Base-by-base conservation (phyloP, 345 rosid genomes). In the Citrus maxima region DNA sequence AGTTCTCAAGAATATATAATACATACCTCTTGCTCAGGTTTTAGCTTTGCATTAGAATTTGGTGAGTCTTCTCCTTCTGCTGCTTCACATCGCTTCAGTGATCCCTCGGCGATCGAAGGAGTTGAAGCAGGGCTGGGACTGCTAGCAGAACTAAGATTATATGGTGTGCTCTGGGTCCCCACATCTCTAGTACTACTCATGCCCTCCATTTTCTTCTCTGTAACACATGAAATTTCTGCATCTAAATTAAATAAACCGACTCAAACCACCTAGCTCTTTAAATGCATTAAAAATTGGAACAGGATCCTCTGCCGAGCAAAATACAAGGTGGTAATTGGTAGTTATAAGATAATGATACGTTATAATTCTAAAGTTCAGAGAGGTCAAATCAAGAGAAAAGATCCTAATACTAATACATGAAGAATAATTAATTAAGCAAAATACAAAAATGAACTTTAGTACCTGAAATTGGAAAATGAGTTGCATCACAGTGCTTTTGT, bases 151-250 rank as follows among this genome's bases (percentile, higher is more conserved):
- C 90, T 88, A 76, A 82, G 80, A 25, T 87, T 89, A 46, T 83
- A 85, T 18, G 88, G 86, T 68, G 90, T 88, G 86, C 95, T 97
- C 80, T 97, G 99, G 67, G 91, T 91, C 37, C 98, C 98, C 60
- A 91, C 92, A 89, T 94, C 98, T 82, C 90, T 82, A 40, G 92
- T 64, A 64, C 12, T 90, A 32, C 12, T 93, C 75, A 37, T 66
- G 64, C 87, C 83, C 84, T 71, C 88, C 55, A 55, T 84, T 83
- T 86, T 94, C 85, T 84, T 86, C 72, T 88, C 97, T 90, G 77
- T 73, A 74, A 72, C 22, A 72, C 32, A 79, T 25, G 68, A 72
- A 69, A 21, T 1, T 18, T 73, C 28, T 37, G 59, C 14, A 27
- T 59, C 46, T 3, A 42, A 42, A 12, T 46, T 46, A 46, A 46